Evolutionary conservation across 371 early-diverging fungal species (phyloP), one percentile per base, ranked within the genome.

Genomic region (Capillidium heterosporum): DNA sequence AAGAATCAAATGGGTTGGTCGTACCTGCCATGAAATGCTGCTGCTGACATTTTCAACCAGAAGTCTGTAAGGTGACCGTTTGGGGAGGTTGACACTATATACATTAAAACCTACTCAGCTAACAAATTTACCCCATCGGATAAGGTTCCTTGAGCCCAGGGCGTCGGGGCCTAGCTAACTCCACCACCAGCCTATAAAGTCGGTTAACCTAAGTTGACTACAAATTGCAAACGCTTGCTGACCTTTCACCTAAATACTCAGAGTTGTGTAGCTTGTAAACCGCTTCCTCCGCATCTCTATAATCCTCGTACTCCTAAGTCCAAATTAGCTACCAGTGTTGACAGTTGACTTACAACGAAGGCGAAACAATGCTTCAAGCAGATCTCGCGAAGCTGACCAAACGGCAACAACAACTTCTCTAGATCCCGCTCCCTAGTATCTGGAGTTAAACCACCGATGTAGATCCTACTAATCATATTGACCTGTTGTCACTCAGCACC

Each of bases 1-100:
- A 61, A 59, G 55, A 46, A 41, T 28, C 28, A 35, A 63, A 61
- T 43, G 52, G 59, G 44, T 40, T 35, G 32, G 27, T 54, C 24
- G 23, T 81, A 84, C 85, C 85, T 84, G 85, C 85, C 85, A 84
- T 74, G 73, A 79, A 64, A 76, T 74, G 59, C 81, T 76, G 48
- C 76, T 35, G 49, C 39, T 48, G 41, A 84, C 73, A 62, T 78
- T 78, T 52, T 81, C 81, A 50, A 84, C 75, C 59, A 78, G 71
- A 58, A 84, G 66, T 44, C 85, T 75, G 56, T 83, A 71, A 47
- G 71, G 76, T 53, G 79, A 71, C 57, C 73, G 61, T 61, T 66
- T 66, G 48, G 74, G 74, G 42, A 71, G 73, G 35, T 35, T 35
- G 35, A 4, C 35, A 21, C 73, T 72, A 60, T 71, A 71, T 62